Percentiles rank a stretch among this genome's conserved stretches.
Evolutionary conservation across 306 rosid genomes (phyloP).

Genomic region (Prunus persica): Prunus_persica_NCBIv2 NC_034011.1:22658001-22658500

Average conservation of each 20-base stretch:
- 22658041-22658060: slow-evolving; percentile 20
- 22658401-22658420: slow-evolving; percentile 36
- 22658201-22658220: slow-evolving; percentile 35
- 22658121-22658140: slow-evolving; percentile 27
- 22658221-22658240: slow-evolving; percentile 31
- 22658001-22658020: slow-evolving; percentile 36
- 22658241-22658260: slow-evolving; percentile 14
- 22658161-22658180: slow-evolving; percentile 34
- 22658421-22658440: slow-evolving; percentile 16
- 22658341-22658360: slow-evolving; percentile 33
- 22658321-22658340: slow-evolving; percentile 30
- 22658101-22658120: slow-evolving; percentile 27
- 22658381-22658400: slow-evolving; percentile 40
- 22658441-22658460: slow-evolving; percentile 38
- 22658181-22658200: slow-evolving; percentile 28
- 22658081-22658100: not conserved
- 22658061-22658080: slow-evolving; percentile 21
- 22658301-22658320: slow-evolving; percentile 19
- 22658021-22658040: slow-evolving; percentile 27
- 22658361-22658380: slow-evolving; percentile 8
- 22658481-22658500: slow-evolving; percentile 63
- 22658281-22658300: slow-evolving; percentile 10
- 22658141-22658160: slow-evolving; percentile 3
- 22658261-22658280: slow-evolving; percentile 27
- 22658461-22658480: slow-evolving; percentile 40